phyloP scores from a whole-genome alignment of 805 yeast genomes.

The Schwanniomyces sp. region DNA sequence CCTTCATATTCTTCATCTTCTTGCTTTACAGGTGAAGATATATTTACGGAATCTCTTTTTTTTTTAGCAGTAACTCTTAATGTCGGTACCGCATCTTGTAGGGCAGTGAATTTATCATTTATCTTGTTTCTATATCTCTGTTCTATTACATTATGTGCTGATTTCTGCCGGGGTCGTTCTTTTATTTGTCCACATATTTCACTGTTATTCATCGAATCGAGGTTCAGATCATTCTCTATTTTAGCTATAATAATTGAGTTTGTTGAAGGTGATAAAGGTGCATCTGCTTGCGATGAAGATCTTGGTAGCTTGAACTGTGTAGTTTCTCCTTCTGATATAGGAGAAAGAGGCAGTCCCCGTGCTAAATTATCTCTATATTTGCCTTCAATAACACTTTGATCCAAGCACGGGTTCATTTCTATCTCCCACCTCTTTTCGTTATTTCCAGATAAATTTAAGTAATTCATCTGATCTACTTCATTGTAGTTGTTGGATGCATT shows the following conservation, averaged over 20 bases:
- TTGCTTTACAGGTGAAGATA: constrained; percentile 7
- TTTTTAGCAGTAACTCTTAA: constrained; percentile 29
- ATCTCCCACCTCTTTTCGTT: not conserved
- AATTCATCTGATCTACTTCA: not conserved
- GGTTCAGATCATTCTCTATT: not conserved
- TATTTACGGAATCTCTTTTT: constrained; percentile 14
- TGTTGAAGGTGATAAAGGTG: not conserved
- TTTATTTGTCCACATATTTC: not conserved
- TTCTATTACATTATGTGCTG: constrained; percentile 43
- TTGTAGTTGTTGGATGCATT: not conserved
- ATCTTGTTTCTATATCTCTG: constrained; percentile 45
- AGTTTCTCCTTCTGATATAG: not conserved
- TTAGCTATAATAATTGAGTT: not conserved
- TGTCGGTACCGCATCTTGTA: constrained; percentile 40
- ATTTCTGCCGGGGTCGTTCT: constrained; percentile 15
- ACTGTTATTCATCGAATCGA: not conserved
- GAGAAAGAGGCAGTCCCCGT: not conserved
- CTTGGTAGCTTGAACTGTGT: not conserved
- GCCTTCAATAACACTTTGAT: not conserved
- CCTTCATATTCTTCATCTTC: constrained; percentile 4
- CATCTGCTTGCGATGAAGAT: not conserved
- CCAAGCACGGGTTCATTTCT: not conserved
- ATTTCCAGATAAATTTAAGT: not conserved
- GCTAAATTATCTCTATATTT: not conserved
- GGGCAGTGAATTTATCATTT: constrained; percentile 39